phyloP scores from a whole-genome alignment of 1,284 basidiomycete genomes.

The Ustilago esculenta region DNA sequence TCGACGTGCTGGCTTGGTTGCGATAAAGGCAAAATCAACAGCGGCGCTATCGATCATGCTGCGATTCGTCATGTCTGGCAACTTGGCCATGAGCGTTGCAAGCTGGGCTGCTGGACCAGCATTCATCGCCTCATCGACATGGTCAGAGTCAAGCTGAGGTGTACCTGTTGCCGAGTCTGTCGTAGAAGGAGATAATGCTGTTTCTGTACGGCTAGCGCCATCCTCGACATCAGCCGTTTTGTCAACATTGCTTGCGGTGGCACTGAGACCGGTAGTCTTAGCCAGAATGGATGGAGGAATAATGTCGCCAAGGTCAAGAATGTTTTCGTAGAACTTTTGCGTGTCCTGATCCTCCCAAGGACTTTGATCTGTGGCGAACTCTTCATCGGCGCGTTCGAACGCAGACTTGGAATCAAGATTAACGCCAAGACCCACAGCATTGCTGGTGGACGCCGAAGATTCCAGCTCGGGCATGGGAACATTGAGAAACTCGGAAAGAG shows the following conservation, averaged over 20 bases:
- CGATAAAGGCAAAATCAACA: slow-evolving; percentile 93
- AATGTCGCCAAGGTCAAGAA: slow-evolving; percentile 88
- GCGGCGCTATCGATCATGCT: slow-evolving; percentile 91
- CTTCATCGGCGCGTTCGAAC: slow-evolving; percentile 61
- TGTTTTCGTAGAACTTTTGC: slow-evolving; percentile 89
- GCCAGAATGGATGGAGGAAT: slow-evolving; percentile 88
- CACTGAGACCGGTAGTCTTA: slow-evolving; percentile 19
- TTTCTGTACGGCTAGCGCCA: background rate
- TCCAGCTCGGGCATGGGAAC: slow-evolving; percentile 83
- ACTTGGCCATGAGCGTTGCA: slow-evolving; percentile 86
- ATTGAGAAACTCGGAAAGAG: slow-evolving; percentile 84
- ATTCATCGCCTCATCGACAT: slow-evolving; percentile 62
- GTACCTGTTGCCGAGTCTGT: slow-evolving; percentile 21
- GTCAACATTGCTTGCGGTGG: slow-evolving; percentile 71
- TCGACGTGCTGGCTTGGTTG: slow-evolving; percentile 93
- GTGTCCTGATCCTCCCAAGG: slow-evolving; percentile 99
- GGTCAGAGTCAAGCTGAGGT: slow-evolving; percentile 26
- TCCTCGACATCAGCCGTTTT: slow-evolving; percentile 62
- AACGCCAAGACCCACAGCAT: slow-evolving; percentile 69
- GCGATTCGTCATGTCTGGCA: slow-evolving; percentile 93
- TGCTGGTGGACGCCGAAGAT: slow-evolving; percentile 72
- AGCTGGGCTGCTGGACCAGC: slow-evolving; percentile 91
- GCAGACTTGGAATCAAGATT: slow-evolving; percentile 69
- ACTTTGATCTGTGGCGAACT: slow-evolving; percentile 72
- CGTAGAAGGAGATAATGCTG: too few relatives aligned